These are phyloP conservation scores for Excoecaria agallocha DNA, from an alignment of 345 rosid genomes.

Conservation along the genomic window DNA sequence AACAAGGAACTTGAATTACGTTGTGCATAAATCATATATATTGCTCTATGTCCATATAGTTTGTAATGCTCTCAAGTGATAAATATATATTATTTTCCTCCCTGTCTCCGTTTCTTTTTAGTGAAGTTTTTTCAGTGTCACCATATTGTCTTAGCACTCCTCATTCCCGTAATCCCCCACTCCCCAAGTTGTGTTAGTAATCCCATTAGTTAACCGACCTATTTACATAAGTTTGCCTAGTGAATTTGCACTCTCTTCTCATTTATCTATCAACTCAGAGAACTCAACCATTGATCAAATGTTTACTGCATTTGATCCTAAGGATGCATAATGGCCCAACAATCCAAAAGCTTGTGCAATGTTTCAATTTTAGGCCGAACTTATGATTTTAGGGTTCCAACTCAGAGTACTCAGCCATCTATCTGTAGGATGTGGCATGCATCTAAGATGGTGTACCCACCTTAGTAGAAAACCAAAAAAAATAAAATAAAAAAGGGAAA, in stretches of 20 bases:
- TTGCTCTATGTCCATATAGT: background rate
- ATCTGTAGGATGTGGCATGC: too few species aligned
- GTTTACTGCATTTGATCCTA: too few species aligned
- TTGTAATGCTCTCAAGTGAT: background rate
- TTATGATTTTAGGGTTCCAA: too few species aligned
- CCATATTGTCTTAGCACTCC: background rate
- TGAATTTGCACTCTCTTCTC: background rate
- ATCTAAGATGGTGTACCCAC: too few species aligned
- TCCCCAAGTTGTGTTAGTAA: background rate
- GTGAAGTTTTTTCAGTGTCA: background rate
- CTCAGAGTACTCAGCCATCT: too few species aligned
- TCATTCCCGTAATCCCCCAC: background rate
- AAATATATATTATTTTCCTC: background rate
- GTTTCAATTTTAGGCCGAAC: too few species aligned
- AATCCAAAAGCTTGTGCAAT: too few species aligned
- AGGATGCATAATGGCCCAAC: background rate
- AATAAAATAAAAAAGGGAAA: too few species aligned
- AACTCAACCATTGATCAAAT: too few species aligned
- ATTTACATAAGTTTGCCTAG: background rate
- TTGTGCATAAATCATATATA: constrained; percentile 6
- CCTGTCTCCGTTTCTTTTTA: background rate
- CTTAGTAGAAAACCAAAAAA: too few species aligned
- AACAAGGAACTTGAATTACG: background rate
- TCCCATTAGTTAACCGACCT: background rate
- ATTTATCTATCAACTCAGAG: too few species aligned